Base-by-base conservation (phyloP, 768 basidiomycete species). In the Hericium alpestre region DNA sequence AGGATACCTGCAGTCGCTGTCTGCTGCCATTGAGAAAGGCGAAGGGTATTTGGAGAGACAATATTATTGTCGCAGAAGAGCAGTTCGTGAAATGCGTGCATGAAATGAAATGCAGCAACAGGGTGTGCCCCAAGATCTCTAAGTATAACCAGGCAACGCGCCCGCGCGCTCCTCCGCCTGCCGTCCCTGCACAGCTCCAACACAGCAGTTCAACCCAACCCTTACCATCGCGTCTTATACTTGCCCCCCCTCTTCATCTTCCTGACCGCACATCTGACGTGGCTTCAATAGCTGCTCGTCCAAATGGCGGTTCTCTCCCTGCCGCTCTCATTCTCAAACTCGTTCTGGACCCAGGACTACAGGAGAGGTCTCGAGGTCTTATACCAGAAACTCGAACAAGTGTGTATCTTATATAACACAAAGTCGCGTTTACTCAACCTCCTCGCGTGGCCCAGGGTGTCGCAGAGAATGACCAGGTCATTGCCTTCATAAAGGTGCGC, bases 301-400 rank as follows among this genome's bases (percentile, higher is more conserved):
- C 68, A 55, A 66, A 93, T 94, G 93, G 87, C 91, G 60, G 87
- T 90, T 61, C 73, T 95, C 60, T 89, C 91, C 47, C 81, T 94
- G 65, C 93, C 93, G n/a, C 76, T 91, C 58, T 80, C 80, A 15
- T 96, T 96, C 69, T 82, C 78, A 56, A 94, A 95, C 70, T 93
- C 92, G 32, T 96, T 96, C 75, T 96, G 93, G 93, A 81, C 92
- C 15, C 86, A 90, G 69, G 91, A 93, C 73, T 93, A 91, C 67
- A 78, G 90, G 48, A 80, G 73, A 58, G 93, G 93, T 38, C 77
- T 96, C 27, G 83, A 95, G 60, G 79, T 87, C 22, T 71, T 93
- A 37, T 91, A 82, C 67, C 70, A 66, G 47, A 86, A 89, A 70
- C 81, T 93, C 23, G 86, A 91, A 63, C 86, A 90, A 78, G 90